Evolutionary conservation across 139 green algal genomes (phyloP).

Genomic region (Trebouxia sp.): DNA sequence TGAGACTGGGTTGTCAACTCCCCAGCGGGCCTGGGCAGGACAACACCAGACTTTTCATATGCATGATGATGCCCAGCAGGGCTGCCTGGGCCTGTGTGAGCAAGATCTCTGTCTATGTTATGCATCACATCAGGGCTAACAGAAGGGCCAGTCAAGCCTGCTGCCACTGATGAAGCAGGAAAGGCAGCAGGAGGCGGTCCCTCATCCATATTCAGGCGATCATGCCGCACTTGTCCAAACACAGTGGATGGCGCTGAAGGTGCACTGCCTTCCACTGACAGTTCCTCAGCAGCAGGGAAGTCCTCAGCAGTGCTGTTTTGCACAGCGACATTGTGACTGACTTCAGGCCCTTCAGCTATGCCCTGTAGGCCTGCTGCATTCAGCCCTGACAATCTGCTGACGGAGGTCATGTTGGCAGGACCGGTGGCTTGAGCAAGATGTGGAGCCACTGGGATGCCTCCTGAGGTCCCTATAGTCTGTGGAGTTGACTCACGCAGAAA

Average conservation of each 20-base stretch:
- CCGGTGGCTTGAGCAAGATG: not conserved
- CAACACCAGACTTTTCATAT: slow-evolving; percentile 4
- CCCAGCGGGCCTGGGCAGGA: not conserved
- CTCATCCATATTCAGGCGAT: not conserved
- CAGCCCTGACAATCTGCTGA: not conserved
- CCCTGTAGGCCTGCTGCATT: not conserved
- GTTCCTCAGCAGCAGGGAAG: not conserved
- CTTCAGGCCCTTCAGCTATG: not conserved
- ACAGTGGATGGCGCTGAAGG: not conserved
- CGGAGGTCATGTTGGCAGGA: not conserved
- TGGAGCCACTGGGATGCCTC: not conserved
- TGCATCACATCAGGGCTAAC: not conserved
- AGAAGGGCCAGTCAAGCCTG: not conserved
- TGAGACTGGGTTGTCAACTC: no score
- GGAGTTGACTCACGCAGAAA: not conserved
- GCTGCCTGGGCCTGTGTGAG: not conserved
- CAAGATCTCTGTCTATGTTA: not conserved
- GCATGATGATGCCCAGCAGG: slow-evolving; percentile 15
- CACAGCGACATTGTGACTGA: not conserved
- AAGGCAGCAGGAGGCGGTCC: not conserved
- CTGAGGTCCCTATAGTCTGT: slow-evolving; percentile 4
- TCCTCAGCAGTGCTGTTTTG: not conserved
- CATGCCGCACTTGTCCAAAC: not conserved
- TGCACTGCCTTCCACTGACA: not conserved
- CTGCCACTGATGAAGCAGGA: not conserved